Evolutionary conservation across 768 basidiomycete genomes (phyloP).

Genomic region (Tephrocybe sp.): DNA sequence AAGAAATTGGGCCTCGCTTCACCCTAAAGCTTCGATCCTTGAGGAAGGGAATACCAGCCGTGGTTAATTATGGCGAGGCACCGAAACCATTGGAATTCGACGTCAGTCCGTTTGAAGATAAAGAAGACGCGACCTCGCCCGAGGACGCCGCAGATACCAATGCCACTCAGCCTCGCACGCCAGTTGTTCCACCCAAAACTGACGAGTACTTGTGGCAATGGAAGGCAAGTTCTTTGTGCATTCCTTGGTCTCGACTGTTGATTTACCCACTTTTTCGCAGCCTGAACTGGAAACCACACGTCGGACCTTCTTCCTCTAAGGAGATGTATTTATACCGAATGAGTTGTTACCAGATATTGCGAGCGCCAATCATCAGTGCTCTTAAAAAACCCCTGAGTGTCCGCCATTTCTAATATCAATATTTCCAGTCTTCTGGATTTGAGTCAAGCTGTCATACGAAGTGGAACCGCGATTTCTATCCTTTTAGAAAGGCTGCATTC

Average conservation of each 20-base stretch:
- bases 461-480: background rate
- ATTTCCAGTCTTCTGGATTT: too few relatives aligned
- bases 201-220: conserved; percentile 87
- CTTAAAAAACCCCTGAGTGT: too few relatives aligned
- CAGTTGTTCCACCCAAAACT: conserved; percentile 55
- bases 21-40: conserved; percentile 91
- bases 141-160: conserved; percentile 17
- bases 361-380: too few relatives aligned
- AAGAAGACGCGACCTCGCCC: conserved; percentile 22
- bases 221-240: conserved; percentile 58
- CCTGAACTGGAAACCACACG: conserved; percentile 92
- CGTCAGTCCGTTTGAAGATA: conserved; percentile 29
- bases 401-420: too few relatives aligned
- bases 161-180: conserved; percentile 20
- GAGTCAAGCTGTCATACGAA: too few relatives aligned
- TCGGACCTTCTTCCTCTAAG: conserved; percentile 85
- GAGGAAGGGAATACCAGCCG: conserved; percentile 84
- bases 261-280: conserved; percentile 35
- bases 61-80: conserved; percentile 65
- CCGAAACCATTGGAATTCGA: conserved; percentile 56
- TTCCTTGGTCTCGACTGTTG: background rate
- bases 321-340: background rate
- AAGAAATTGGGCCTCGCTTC: conserved; percentile 98
- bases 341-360: background rate
- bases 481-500: too few relatives aligned